A percentile compares a stretch with the other conserved stretches of the same genome.
These are phyloP conservation scores for Aspergillus coremiiformis DNA, from an alignment of 495 filamentous ascomycete species.

Conservation along the genomic window DNA sequence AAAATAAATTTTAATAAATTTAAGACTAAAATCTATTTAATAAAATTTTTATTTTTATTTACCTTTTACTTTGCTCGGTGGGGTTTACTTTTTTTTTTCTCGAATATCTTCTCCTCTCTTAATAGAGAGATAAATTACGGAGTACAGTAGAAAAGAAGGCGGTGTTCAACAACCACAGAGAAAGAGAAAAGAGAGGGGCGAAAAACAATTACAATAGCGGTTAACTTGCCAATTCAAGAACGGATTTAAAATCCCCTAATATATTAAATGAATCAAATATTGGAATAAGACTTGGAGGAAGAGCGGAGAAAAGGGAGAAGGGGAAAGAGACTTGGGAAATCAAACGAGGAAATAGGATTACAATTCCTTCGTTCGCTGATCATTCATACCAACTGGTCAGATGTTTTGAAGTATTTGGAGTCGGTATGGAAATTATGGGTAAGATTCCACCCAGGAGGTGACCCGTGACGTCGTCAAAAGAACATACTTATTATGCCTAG, in stretches of 20 bases:
- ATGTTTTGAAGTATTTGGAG: no score
- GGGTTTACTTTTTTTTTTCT: no score
- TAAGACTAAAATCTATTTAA: no score
- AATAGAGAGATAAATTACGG: no score
- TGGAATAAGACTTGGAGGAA: neutral
- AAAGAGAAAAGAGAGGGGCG: constrained; percentile 6
- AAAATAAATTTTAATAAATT: neutral
- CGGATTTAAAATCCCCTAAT: neutral
- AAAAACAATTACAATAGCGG: constrained; percentile 4
- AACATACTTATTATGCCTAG: no score
- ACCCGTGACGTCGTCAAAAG: no score
- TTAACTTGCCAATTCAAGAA: neutral
- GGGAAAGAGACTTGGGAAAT: neutral
- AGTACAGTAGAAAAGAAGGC: no score
- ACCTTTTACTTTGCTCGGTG: no score
- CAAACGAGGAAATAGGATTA: neutral
- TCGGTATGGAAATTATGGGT: neutral
- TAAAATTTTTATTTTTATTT: no score
- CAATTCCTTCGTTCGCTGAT: neutral
- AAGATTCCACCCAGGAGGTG: no score
- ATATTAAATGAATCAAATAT: neutral
- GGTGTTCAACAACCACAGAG: constrained; percentile 10
- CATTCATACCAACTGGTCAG: neutral
- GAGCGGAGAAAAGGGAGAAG: neutral
- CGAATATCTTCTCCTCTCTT: no score